A percentile compares a stretch with the other conserved stretches of the same genome.
Evolutionary conservation across 2,329 filamentous ascomycete genomes (phyloP).

Genomic region (Bipolaris sorokiniana): DNA sequence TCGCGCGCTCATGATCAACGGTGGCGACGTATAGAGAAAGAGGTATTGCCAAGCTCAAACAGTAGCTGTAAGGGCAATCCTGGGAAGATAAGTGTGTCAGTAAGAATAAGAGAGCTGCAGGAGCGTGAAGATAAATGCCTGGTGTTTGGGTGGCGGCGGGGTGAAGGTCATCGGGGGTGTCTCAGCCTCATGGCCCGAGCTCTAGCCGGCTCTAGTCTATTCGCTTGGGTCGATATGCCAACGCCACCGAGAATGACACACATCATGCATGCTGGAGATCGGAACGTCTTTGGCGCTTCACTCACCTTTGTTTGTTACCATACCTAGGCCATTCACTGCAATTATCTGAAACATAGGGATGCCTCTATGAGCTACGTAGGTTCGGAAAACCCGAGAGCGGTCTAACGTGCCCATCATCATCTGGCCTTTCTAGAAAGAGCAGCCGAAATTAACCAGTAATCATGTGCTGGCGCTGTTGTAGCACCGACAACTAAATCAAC

Average conservation of each 20-base stretch:
- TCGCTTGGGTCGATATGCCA: constrained; percentile 18
- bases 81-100: constrained; percentile 5
- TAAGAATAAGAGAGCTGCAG: constrained; percentile 11
- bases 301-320: no score
- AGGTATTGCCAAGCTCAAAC: constrained; percentile 18
- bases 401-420: not conserved
- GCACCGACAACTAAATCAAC: not conserved
- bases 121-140: constrained; percentile 14
- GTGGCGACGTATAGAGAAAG: constrained; percentile 14
- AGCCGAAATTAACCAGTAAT: not conserved
- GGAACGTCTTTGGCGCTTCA: not conserved
- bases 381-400: not conserved
- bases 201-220: constrained; percentile 13
- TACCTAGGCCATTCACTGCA: no score
- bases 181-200: constrained; percentile 24
- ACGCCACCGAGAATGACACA: constrained; percentile 17
- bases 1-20: constrained; percentile 42
- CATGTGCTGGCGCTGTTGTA: not conserved
- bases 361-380: no score
- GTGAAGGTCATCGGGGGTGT: constrained; percentile 19
- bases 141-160: constrained; percentile 20
- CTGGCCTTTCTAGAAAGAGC: not conserved
- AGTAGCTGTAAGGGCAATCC: constrained; percentile 11
- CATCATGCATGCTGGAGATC: constrained; percentile 1
- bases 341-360: no score